These are phyloP conservation scores for Pseudogymnoascus sp. DNA, from an alignment of 2,329 filamentous ascomycete genomes.

Conservation along the genomic window DNA sequence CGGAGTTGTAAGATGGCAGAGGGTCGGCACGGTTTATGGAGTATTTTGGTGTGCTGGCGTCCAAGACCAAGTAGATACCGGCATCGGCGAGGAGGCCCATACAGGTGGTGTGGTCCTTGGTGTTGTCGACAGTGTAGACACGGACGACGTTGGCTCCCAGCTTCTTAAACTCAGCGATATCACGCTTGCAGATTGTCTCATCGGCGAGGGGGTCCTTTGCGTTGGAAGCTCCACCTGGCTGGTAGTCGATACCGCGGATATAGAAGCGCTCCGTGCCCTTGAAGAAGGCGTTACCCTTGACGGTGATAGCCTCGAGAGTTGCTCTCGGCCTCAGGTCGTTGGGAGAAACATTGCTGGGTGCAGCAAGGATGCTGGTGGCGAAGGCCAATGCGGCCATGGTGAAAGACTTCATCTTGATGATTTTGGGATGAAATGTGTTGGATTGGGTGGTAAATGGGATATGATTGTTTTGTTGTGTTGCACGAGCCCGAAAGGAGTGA, in stretches of 20 bases:
- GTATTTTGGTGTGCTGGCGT: slow-evolving; percentile 69
- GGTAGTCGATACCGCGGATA: slow-evolving; percentile 92
- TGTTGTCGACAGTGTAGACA: slow-evolving; percentile 86
- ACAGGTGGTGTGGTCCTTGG: slow-evolving; percentile 69
- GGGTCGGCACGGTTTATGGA: slow-evolving; percentile 74
- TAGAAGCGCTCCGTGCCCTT: slow-evolving; percentile 47
- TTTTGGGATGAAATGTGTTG: background rate
- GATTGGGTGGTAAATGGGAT: background rate
- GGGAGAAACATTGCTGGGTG: background rate
- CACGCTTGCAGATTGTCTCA: slow-evolving; percentile 62
- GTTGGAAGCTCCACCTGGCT: slow-evolving; percentile 59
- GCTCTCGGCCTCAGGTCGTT: background rate
- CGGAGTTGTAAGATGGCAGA: slow-evolving; percentile 64
- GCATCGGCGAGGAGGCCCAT: slow-evolving; percentile 75
- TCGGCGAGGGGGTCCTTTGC: slow-evolving; percentile 74
- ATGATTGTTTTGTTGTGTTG: background rate
- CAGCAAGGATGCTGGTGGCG: background rate
- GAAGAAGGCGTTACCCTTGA: slow-evolving; percentile 6
- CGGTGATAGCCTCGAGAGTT: background rate
- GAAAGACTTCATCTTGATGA: slow-evolving; percentile 5
- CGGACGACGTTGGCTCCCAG: slow-evolving; percentile 88
- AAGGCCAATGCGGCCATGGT: background rate
- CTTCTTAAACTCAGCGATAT: slow-evolving; percentile 71
- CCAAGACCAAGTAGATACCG: slow-evolving; percentile 92
- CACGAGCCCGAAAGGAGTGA: slow-evolving; percentile 2